Base-by-base conservation (phyloP, 768 basidiomycete species). In the Macrolepiota albuminosa region DNA sequence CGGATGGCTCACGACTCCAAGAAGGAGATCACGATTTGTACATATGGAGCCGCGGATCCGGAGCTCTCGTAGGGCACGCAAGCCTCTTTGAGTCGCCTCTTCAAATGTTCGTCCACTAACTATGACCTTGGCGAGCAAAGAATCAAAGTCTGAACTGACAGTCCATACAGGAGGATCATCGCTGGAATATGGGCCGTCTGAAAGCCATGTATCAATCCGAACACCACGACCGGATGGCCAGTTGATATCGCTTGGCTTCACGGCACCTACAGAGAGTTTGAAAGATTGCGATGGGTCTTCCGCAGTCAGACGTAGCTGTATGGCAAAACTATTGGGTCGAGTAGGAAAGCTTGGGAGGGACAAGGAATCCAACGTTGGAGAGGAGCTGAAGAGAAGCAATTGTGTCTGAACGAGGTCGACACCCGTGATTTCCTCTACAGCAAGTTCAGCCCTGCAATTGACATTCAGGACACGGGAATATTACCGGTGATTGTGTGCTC, bases 251-350 rank as follows among this genome's bases (percentile, higher is more conserved):
- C 87, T 87, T 26, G 90, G 84, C 64, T 85, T 86, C 59, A 95
- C 88, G 66, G 88, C 88, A 54, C 93, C 93, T 6, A 89, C 89
- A 63, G 93, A 91, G 14, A 92, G 89, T 71, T 87, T 87, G 83
- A 95, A 95, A 57, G 78, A 80, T 34, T 76, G 66, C 13, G 82
- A 80, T 5, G 93, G 81, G 66, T 95, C 91, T 73, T 95, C 93
- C n/a, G 92, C 93, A 31, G 91, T 94, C 69, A 95, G 75, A 65
- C 93, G 89, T 66, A 91, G 88, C 68, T 95, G 93, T 58, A 95
- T 91, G 7, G 92, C 90, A 66, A 84, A 86, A 14, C 88, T 86
- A 57, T 86, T 81, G 68, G 87, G 87, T 63, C 16, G 79, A 76
- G 69, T 88, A 85, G 40, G 85, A 82, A 36, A 88, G 85, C 68